Percentiles rank a stretch among this genome's conserved stretches.
These are phyloP conservation scores for Schizophyllum amplum DNA, from an alignment of 1,284 basidiomycete genomes.

Conservation along the genomic window DNA sequence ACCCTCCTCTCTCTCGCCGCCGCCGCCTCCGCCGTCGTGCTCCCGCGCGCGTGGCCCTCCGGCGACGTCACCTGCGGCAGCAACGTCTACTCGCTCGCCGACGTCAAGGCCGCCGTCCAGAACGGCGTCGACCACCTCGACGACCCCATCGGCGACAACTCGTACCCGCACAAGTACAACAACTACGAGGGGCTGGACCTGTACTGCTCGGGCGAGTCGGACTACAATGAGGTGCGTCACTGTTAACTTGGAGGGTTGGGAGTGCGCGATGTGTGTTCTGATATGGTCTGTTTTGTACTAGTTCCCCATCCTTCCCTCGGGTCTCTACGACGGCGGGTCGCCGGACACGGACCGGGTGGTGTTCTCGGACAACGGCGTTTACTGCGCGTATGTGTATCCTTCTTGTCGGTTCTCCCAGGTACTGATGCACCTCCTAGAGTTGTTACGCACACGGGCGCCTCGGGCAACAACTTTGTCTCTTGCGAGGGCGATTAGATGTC, in stretches of 20 bases:
- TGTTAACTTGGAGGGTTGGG: background rate
- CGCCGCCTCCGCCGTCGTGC: background rate
- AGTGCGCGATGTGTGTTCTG: no score
- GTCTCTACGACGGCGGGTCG: constrained; percentile 16
- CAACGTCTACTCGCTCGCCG: constrained; percentile 12
- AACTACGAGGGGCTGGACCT: constrained; percentile 16
- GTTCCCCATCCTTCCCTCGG: constrained; percentile 16
- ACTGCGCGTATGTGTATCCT: constrained; percentile 18
- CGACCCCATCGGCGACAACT: constrained; percentile 12
- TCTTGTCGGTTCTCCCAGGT: background rate
- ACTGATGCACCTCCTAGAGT: constrained; percentile 13
- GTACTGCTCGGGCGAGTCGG: constrained; percentile 13
- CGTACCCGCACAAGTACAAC: constrained; percentile 9
- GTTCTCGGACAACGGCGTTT: constrained; percentile 17
- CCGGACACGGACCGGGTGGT: constrained; percentile 21
- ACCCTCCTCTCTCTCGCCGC: background rate
- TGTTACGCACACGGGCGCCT: constrained; percentile 24
- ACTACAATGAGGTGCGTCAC: constrained; percentile 5
- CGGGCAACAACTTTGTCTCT: constrained; percentile 20
- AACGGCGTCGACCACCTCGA: constrained; percentile 12
- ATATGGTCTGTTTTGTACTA: constrained; percentile 2
- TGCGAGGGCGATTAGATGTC: constrained; percentile 18
- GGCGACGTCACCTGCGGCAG: constrained; percentile 17
- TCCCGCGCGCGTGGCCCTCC: constrained; percentile 13
- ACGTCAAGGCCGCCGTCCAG: constrained; percentile 13